Conservation (phyloP, 768 basidiomycete genomes). For the Auriculariales sp. region DNA sequence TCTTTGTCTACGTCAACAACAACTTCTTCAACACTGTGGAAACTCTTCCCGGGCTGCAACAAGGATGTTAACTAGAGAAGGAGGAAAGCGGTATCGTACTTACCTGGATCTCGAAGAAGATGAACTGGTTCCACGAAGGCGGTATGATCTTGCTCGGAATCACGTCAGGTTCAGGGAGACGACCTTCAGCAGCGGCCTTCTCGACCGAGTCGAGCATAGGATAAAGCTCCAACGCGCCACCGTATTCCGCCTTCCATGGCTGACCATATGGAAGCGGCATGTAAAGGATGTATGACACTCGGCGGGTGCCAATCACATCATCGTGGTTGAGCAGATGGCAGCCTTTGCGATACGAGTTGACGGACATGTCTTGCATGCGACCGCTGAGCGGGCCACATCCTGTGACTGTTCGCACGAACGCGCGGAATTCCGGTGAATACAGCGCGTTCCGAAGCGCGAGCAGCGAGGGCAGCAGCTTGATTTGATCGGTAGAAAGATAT, state of each 20-base stretch:
- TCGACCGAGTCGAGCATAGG: constrained; percentile 30
- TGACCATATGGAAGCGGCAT: constrained; percentile 67
- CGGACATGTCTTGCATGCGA: constrained; percentile 87
- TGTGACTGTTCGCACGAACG: constrained; percentile 73
- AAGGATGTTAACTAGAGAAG: constrained; percentile 19
- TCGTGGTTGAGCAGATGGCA: constrained; percentile 96
- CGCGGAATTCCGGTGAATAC: constrained; percentile 71
- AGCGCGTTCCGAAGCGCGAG: constrained; percentile 79
- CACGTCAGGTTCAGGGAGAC: constrained; percentile 46
- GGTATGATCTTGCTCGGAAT: constrained; percentile 53
- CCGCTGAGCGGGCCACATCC: constrained; percentile 88
- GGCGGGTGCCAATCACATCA: constrained; percentile 90
- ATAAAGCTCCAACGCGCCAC: constrained; percentile 89
- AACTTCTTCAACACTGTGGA: constrained; percentile 95
- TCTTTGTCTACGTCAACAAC: constrained; percentile 60
- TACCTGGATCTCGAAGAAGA: constrained; percentile 43
- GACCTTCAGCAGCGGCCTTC: constrained; percentile 38
- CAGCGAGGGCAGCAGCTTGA: constrained; percentile 66
- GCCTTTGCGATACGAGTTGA: constrained; percentile 80
- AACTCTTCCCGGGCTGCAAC: constrained; percentile 82
- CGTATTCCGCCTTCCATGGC: constrained; percentile 80
- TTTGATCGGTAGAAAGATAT: constrained; percentile 65
- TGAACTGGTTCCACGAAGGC: constrained; percentile 80
- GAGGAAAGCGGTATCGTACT: not conserved
- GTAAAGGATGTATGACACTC: constrained; percentile 94